These are phyloP conservation scores for Serendipita vermifera DNA, from an alignment of 768 basidiomycete species.

Conservation along the genomic window DNA sequence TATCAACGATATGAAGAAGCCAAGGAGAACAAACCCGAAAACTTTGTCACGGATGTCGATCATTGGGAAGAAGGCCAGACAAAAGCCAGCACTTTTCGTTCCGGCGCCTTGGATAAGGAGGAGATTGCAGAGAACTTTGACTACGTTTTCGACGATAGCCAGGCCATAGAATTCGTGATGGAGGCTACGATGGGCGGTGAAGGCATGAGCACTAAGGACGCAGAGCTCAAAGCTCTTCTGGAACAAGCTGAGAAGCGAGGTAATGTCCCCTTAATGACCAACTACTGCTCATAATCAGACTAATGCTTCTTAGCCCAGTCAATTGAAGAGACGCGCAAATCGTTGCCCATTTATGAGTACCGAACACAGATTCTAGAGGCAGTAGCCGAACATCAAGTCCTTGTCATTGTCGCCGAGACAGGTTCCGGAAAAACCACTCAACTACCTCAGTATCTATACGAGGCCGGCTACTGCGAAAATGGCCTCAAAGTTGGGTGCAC, in stretches of 20 bases:
- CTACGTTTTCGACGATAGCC: constrained; percentile 96
- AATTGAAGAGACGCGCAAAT: constrained; percentile 90
- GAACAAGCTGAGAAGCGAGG: constrained; percentile 85
- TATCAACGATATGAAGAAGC: constrained; percentile 94
- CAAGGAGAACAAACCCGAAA: constrained; percentile 63
- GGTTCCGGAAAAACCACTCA: constrained; percentile 99
- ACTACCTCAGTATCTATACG: constrained; percentile 93
- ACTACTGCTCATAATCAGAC: background rate
- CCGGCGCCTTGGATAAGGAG: constrained; percentile 82
- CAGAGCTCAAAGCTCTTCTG: constrained; percentile 71
- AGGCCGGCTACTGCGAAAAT: constrained; percentile 83
- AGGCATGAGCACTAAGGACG: constrained; percentile 73
- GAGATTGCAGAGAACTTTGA: constrained; percentile 80
- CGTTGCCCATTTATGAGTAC: constrained; percentile 80
- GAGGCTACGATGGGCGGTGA: constrained; percentile 57
- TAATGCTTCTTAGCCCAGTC: constrained; percentile 44
- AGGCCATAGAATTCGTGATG: constrained; percentile 92
- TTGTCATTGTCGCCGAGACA: constrained; percentile 96
- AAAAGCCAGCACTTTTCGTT: constrained; percentile 74
- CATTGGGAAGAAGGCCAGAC: constrained; percentile 95
- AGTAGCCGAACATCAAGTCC: constrained; percentile 80
- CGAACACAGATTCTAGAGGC: constrained; percentile 82
- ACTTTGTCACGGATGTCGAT: constrained; percentile 93
- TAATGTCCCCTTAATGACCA: constrained; percentile 21
- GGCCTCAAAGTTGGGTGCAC: constrained; percentile 92